A percentile compares a stretch with the other conserved stretches of the same genome.
Evolutionary conservation across 352 stramenopile species (phyloP).

Genomic region (Blastocystis sp.): DNA sequence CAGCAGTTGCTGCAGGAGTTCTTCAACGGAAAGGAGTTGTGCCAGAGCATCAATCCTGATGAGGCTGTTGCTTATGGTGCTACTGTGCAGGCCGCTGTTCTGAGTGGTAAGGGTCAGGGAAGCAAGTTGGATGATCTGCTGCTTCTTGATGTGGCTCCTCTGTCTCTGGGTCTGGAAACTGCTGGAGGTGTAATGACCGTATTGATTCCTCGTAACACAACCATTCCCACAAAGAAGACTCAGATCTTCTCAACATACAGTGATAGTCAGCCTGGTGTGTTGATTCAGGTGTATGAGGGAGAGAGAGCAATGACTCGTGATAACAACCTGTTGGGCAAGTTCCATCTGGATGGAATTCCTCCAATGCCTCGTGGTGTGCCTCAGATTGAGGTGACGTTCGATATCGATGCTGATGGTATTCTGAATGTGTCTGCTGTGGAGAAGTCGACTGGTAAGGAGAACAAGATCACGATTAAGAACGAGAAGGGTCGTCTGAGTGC

Average conservation of each 20-base stretch:
- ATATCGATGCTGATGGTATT: no score
- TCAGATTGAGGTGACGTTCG: slow-evolving; percentile 97
- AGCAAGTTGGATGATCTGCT: slow-evolving; percentile 86
- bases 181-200: slow-evolving; percentile 99
- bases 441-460: no score
- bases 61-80: slow-evolving; percentile 96
- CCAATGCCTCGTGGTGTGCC: slow-evolving; percentile 90
- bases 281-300: slow-evolving; percentile 93
- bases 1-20: slow-evolving; percentile 91
- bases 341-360: slow-evolving; percentile 92
- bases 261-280: slow-evolving; percentile 89
- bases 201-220: slow-evolving; percentile 94
- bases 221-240: slow-evolving; percentile 96
- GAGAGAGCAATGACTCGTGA: slow-evolving; percentile 98
- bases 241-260: slow-evolving; percentile 97
- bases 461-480: slow-evolving; percentile 96
- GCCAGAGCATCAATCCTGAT: slow-evolving; percentile 86
- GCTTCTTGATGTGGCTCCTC: slow-evolving; percentile 91
- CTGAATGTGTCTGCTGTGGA: no score
- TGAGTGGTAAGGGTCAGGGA: slow-evolving; percentile 80
- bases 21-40: slow-evolving; percentile 94
- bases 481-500: slow-evolving; percentile 94
- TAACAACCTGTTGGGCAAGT: slow-evolving; percentile 97
- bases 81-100: slow-evolving; percentile 81
- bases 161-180: slow-evolving; percentile 92